A percentile compares a stretch with the other conserved stretches of the same genome.
Evolutionary conservation across 2,329 filamentous ascomycete genomes (phyloP).

Genomic region (Aspergillus brasiliensis): DNA sequence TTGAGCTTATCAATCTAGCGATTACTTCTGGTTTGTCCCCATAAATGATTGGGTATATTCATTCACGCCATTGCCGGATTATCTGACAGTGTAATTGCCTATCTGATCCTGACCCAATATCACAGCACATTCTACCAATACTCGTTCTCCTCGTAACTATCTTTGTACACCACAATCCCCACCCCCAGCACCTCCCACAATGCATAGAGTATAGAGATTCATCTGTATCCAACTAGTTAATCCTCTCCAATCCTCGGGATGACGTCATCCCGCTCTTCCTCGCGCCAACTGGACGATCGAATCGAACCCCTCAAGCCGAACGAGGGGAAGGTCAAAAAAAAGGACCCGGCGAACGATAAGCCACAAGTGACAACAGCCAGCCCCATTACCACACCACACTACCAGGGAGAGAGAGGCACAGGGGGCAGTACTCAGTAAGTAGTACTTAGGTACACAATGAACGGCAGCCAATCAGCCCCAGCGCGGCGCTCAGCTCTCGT

Average conservation of each 20-base stretch:
- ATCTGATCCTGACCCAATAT: too few relatives aligned
- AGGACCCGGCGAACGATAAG: background rate
- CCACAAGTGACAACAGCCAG: background rate
- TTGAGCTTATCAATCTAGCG: conserved; percentile 16
- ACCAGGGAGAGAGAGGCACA: background rate
- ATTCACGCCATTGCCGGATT: background rate
- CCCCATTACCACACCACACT: conserved; percentile 6
- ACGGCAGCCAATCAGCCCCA: conserved; percentile 13
- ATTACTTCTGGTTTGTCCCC: background rate
- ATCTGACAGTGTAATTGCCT: background rate
- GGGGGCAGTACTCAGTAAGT: too few relatives aligned
- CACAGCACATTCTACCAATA: too few relatives aligned
- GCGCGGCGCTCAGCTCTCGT: conserved; percentile 62
- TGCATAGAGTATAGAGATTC: too few relatives aligned
- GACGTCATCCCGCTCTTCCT: conserved; percentile 35
- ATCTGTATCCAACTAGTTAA: too few relatives aligned
- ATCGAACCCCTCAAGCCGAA: background rate
- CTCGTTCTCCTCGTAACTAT: too few relatives aligned
- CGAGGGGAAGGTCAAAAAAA: background rate
- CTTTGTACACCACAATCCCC: too few relatives aligned
- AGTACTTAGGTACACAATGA: conserved; percentile 25
- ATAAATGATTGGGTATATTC: background rate
- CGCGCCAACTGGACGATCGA: conserved; percentile 11
- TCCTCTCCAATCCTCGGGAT: conserved; percentile 8
- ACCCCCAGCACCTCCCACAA: background rate